Base-by-base conservation (phyloP, 148 eudicot genomes). In the Silene uniflora region DNA sequence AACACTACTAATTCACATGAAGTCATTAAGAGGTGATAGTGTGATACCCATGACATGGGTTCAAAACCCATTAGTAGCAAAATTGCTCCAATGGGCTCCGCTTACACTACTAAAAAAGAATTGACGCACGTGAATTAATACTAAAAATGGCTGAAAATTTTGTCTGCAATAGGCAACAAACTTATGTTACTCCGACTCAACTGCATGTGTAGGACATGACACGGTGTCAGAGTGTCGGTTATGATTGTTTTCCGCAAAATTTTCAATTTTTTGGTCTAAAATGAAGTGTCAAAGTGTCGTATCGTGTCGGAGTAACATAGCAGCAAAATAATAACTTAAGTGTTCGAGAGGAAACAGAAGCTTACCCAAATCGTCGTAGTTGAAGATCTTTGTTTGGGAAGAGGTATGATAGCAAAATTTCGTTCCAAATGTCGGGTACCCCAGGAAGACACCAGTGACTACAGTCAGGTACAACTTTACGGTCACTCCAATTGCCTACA, bases 391-490 rank as follows among this genome's bases (percentile, higher is more conserved):
- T 47, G 78, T 69, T 62, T 42, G 80, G 73, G 75, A 84, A 81
- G 65, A 89, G 79, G 71, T 81, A 76, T 14, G 86, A 79, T 32
- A 90, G 67, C 77, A 90, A 29, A 71, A 90, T 82, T 79, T 90
- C 91, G 62, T 90, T 90, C 93, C 93, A 89, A 55, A 68, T 74
- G 81, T 89, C 93, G 64, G 93, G 93, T 32, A 89, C 82, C 44
- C 93, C 93, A 56, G 93, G 93, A 23, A 90, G 86, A 82, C 93
- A 90, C 91, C 93, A 90, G 75, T 90, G 93, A 83, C 91, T 90
- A 67, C 93, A 90, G 76, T 90, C 93, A 56, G 88, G 74, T 47
- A 90, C 71, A 77, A 83, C 75, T 59, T 83, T 86, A 18, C 78
- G 87, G 80, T 83, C 88, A 77, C 86, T 79, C 91, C 91, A 90